Conservation (phyloP, 306 rosid genomes). For the Rosa rugosa region DNA sequence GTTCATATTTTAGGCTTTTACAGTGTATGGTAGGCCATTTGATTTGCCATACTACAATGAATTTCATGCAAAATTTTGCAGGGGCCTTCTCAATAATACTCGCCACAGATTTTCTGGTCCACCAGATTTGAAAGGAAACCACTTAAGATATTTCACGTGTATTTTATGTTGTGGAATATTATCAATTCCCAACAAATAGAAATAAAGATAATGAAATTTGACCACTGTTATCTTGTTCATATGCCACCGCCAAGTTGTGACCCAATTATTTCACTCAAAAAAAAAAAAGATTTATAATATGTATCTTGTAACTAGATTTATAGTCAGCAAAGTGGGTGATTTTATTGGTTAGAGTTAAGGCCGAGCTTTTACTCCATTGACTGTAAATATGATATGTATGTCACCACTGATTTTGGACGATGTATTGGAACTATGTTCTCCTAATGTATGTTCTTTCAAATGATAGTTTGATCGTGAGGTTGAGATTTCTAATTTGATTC, state of each 20-base stretch:
- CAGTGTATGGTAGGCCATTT: conserved; percentile 26
- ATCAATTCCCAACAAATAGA: not conserved
- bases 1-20: not conserved
- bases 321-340: too few species aligned
- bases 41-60: conserved; percentile 24
- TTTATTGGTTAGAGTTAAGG: too few species aligned
- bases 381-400: too few species aligned
- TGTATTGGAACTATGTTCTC: too few species aligned
- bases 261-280: conserved; percentile 5
- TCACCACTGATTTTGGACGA: too few species aligned
- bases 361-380: too few species aligned
- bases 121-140: conserved; percentile 8
- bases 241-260: conserved; percentile 53
- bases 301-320: too few species aligned
- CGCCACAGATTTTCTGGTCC: conserved; percentile 31
- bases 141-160: not conserved
- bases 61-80: conserved; percentile 30
- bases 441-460: too few species aligned
- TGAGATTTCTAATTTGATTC: too few species aligned
- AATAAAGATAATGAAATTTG: conserved; percentile 7
- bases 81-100: conserved; percentile 10
- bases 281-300: not conserved
- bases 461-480: too few species aligned
- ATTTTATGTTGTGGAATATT: not conserved
- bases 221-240: conserved; percentile 34